These are phyloP conservation scores for Vigna nakashimae DNA, from an alignment of 306 rosid species.

Conservation along the genomic window DNA sequence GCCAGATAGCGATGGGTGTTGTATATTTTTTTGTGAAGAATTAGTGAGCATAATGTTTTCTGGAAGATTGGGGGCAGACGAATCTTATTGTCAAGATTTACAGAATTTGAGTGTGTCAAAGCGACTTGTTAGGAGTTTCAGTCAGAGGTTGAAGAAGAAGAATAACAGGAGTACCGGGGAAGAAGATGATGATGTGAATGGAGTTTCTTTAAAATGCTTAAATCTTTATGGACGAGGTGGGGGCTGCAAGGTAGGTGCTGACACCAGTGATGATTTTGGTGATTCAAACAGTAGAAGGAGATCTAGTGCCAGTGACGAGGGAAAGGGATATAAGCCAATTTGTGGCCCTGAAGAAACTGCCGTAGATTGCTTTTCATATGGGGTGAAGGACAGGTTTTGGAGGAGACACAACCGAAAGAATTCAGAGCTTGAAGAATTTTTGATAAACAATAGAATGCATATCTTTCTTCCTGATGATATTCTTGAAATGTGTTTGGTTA, in stretches of 20 bases:
- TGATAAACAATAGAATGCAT: constrained; percentile 68
- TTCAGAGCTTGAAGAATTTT: constrained; percentile 66
- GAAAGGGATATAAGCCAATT: constrained; percentile 74
- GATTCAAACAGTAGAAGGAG: constrained; percentile 82
- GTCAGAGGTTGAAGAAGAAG: constrained; percentile 87
- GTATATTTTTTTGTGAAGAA: constrained; percentile 45
- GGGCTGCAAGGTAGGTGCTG: constrained; percentile 99
- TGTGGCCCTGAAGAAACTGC: constrained; percentile 77
- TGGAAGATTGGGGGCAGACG: constrained; percentile 61
- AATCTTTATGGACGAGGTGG: constrained; percentile 85
- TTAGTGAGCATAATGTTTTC: constrained; percentile 64
- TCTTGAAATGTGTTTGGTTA: constrained; percentile 93
- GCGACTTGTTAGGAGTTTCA: constrained; percentile 87
- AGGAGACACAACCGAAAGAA: constrained; percentile 73
- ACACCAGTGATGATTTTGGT: constrained; percentile 81
- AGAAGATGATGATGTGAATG: constrained; percentile 69
- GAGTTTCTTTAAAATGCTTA: constrained; percentile 81
- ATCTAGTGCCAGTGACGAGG: constrained; percentile 92
- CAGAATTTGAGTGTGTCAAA: constrained; percentile 79
- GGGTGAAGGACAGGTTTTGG: constrained; percentile 86
- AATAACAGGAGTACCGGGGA: constrained; percentile 60
- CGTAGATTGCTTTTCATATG: constrained; percentile 89
- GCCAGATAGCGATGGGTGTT: constrained; percentile 49
- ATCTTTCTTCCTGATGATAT: constrained; percentile 95
- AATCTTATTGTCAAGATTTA: constrained; percentile 67